Evolutionary conservation across 2,329 filamentous ascomycete genomes (phyloP), one percentile per base, ranked within the genome.

Genomic region (Calonectria pteridis): DNA sequence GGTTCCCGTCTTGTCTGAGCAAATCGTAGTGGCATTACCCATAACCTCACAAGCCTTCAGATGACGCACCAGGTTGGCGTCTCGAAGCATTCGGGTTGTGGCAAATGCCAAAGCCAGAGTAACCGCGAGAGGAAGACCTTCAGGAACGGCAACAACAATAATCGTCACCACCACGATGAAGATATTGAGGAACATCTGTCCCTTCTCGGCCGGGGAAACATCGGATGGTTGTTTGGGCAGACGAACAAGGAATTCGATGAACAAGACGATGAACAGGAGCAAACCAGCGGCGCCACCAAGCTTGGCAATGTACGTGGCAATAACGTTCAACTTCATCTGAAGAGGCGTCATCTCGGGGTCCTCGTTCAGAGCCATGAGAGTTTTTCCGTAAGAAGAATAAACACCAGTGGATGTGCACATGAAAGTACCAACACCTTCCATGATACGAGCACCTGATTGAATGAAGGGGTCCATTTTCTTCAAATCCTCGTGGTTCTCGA

Each of bases 381-480:
- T 95, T 82, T 93, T 93, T 81, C 94, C 94, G 83, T 94, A 94
- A 55, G 92, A 93, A 35, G 93, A 95, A 84, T 94, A 91, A 40
- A 93, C 86, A 72, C 94, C 94, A 37, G 93, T 93, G 20, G 92
- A 93, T 2, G 94, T 95, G 73, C 93, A 91, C 83, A 95, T 87
- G 79, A 92, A 95, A 2, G 92, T 94, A 16, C 94, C 94, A 11
- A 95, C 90, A 55, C 94, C 94, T 81, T 95, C 93, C 85, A 95
- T 93, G 72, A 95, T 93, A 75, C 93, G 93, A 67, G 92, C 90
- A 37, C 94, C 96, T 35, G 95, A 98, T 77, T 98, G 94, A 79
- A 98, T 94, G 78, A 96, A 95, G 0, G 94, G 94, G 76, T 96
- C 94, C 84, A 95, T 89, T 84, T 95, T 95, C 85, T 91, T 93